A percentile compares a stretch with the other conserved stretches of the same genome.
These are phyloP conservation scores for Aspergillus chevalieri DNA, from an alignment of 2,329 filamentous ascomycete genomes.

Conservation along the genomic window DNA sequence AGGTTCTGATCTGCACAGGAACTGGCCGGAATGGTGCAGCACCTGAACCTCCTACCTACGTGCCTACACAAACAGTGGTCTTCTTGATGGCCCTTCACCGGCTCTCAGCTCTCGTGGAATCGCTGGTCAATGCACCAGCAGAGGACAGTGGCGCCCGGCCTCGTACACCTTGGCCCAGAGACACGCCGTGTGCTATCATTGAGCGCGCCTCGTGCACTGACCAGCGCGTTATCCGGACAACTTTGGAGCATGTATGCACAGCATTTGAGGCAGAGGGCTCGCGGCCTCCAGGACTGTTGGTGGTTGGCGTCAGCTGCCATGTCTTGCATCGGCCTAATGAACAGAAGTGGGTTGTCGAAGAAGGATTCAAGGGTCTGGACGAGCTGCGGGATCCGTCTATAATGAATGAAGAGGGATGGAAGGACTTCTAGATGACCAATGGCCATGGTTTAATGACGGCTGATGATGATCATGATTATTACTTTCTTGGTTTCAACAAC, in stretches of 20 bases:
- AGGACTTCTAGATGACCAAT: slow-evolving; percentile 6
- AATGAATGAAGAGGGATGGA: slow-evolving; percentile 6
- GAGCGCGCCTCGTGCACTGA: slow-evolving; percentile 92
- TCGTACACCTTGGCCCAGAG: slow-evolving; percentile 56
- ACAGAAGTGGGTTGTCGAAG: slow-evolving; percentile 75
- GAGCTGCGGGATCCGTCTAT: slow-evolving; percentile 28
- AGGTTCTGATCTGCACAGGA: slow-evolving; percentile 92
- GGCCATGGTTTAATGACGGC: slow-evolving; percentile 4
- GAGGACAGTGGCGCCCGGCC: slow-evolving; percentile 21
- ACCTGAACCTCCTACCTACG: slow-evolving; percentile 73
- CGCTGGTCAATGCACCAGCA: slow-evolving; percentile 48
- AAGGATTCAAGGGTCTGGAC: slow-evolving; percentile 74
- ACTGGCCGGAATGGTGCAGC: slow-evolving; percentile 85
- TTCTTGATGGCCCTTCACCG: slow-evolving; percentile 95
- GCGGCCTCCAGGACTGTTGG: slow-evolving; percentile 78
- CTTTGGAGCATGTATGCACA: slow-evolving; percentile 67
- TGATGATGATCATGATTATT: not conserved
- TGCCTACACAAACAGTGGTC: slow-evolving; percentile 72
- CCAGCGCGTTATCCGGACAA: slow-evolving; percentile 86
- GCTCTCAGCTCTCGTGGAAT: slow-evolving; percentile 64
- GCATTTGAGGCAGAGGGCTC: slow-evolving; percentile 87
- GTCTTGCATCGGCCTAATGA: slow-evolving; percentile 59
- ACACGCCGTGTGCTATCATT: slow-evolving; percentile 86
- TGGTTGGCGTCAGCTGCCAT: slow-evolving; percentile 78
- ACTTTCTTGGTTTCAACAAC: not conserved